phyloP scores from a whole-genome alignment of 1,284 basidiomycete genomes.

The Laetiporus sulphureus region DNA sequence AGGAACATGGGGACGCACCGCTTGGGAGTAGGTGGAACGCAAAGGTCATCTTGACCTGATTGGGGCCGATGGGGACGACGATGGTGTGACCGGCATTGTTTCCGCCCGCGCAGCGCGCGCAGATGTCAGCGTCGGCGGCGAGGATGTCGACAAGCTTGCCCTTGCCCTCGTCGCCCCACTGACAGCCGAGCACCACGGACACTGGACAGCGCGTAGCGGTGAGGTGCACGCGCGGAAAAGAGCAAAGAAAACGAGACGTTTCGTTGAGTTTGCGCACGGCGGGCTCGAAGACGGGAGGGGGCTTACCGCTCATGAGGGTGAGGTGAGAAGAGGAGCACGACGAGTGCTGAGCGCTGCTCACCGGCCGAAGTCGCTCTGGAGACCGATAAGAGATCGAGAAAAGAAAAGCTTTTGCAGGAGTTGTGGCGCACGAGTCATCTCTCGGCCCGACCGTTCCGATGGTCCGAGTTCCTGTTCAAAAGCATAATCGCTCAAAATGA shows the following conservation, averaged over 20 bases:
- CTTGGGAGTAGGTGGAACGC: conserved; percentile 96
- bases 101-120: conserved; percentile 94
- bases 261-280: too few species aligned
- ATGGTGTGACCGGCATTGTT: conserved; percentile 99
- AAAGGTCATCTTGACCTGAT: conserved; percentile 72
- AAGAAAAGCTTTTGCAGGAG: too few species aligned
- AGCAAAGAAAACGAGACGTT: not conserved
- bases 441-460: too few species aligned
- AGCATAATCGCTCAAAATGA: too few species aligned
- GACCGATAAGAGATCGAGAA: not conserved
- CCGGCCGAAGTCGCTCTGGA: not conserved
- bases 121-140: conserved; percentile 84
- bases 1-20: conserved; percentile 45
- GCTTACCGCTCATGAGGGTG: conserved; percentile 12
- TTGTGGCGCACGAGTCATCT: too few species aligned
- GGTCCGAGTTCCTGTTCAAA: too few species aligned
- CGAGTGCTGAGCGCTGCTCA: not conserved
- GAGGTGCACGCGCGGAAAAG: not conserved
- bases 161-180: conserved; percentile 97
- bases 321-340: not conserved
- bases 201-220: conserved; percentile 31
- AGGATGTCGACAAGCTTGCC: conserved; percentile 95
- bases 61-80: conserved; percentile 71
- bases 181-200: conserved; percentile 78
- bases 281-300: too few species aligned